phyloP scores from a whole-genome alignment of 768 basidiomycete species.

The Mycena floridula region DNA sequence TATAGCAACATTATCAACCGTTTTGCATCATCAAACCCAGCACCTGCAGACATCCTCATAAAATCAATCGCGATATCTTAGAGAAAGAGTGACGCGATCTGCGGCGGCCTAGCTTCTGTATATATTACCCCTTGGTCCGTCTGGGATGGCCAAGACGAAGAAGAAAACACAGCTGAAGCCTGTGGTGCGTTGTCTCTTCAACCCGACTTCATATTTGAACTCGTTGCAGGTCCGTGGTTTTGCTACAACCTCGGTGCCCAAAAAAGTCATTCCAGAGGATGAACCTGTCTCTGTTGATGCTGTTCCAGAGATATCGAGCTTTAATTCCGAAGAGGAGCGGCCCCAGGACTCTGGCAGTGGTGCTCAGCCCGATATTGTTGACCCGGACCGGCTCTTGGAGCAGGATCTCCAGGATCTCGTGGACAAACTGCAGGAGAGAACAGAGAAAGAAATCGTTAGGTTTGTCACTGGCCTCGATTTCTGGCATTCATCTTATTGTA shows the following conservation, averaged over 20 bases:
- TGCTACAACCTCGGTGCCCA: slow-evolving; percentile 77
- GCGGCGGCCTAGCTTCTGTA: too few relatives aligned
- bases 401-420: slow-evolving; percentile 63
- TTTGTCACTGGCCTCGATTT: background rate
- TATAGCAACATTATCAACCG: too few relatives aligned
- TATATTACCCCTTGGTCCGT: slow-evolving; percentile 17
- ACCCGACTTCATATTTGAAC: too few relatives aligned
- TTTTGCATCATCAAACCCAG: too few relatives aligned
- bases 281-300: slow-evolving; percentile 1
- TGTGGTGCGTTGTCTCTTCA: too few relatives aligned
- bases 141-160: slow-evolving; percentile 72
- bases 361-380: slow-evolving; percentile 20
- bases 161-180: slow-evolving; percentile 80
- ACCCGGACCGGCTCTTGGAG: slow-evolving; percentile 40
- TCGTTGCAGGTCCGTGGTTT: slow-evolving; percentile 78
- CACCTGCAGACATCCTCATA: too few relatives aligned
- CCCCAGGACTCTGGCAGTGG: too few relatives aligned
- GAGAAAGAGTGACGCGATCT: too few relatives aligned
- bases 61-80: too few relatives aligned
- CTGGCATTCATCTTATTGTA: background rate
- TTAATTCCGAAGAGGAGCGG: too few relatives aligned
- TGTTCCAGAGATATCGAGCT: too few relatives aligned
- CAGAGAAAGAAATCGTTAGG: slow-evolving; percentile 73
- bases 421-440: slow-evolving; percentile 82
- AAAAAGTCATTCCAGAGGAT: slow-evolving; percentile 41